Conservation (phyloP, 371 early-diverging fungal genomes). For the Actinomucor elegans region DNA sequence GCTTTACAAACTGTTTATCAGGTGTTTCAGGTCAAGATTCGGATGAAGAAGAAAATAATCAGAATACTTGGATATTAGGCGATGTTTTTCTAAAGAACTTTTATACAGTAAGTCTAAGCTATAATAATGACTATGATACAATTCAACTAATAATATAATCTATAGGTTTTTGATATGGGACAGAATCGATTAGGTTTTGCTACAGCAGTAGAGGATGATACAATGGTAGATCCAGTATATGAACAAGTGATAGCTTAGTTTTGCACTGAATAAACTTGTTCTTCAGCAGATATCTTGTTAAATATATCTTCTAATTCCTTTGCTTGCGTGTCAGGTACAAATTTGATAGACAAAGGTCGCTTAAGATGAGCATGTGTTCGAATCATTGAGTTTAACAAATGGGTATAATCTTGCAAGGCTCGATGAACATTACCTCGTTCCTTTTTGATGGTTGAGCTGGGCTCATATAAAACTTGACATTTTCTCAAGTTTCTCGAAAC, state of each 20-base stretch:
- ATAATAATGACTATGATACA: no score
- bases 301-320: constrained; percentile 34
- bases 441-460: constrained; percentile 16
- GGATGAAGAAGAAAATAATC: constrained; percentile 6
- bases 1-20: constrained; percentile 59
- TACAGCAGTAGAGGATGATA: constrained; percentile 15
- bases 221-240: constrained; percentile 15
- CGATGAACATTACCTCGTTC: constrained; percentile 35
- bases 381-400: constrained; percentile 21
- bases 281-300: constrained; percentile 24
- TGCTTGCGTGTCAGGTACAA: constrained; percentile 33
- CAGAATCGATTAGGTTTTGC: constrained; percentile 74
- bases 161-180: constrained; percentile 64
- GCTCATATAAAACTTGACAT: constrained; percentile 40
- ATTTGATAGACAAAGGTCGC: constrained; percentile 33
- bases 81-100: constrained; percentile 76
- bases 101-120: constrained; percentile 70
- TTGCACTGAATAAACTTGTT: constrained; percentile 1
- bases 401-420: constrained; percentile 26
- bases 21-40: constrained; percentile 58
- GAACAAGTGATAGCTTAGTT: not conserved
- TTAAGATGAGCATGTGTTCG: constrained; percentile 27
- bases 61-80: constrained; percentile 72
- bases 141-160: no score
- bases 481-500: constrained; percentile 33